Percentiles rank a stretch among this genome's conserved stretches.
phyloP scores from a whole-genome alignment of 1,284 basidiomycete genomes.

The Apiotrichum sp. region DNA sequence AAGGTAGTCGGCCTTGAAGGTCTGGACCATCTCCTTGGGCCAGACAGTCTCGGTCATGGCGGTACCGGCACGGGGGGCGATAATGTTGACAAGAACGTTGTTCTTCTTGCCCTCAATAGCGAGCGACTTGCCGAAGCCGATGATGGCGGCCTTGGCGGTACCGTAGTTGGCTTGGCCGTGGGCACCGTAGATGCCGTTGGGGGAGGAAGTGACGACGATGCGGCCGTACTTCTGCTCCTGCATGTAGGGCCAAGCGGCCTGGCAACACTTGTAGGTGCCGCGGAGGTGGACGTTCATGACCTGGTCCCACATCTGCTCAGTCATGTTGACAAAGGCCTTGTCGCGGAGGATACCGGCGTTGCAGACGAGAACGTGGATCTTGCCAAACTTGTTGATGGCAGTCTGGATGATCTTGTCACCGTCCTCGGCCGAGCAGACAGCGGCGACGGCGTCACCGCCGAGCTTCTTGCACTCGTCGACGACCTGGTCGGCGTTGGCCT shows the following conservation, averaged over 20 bases:
- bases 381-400: constrained; percentile 81
- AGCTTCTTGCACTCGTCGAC: constrained; percentile 80
- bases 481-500: constrained; percentile 74
- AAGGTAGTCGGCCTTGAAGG: constrained; percentile 72
- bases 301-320: constrained; percentile 89
- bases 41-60: constrained; percentile 85
- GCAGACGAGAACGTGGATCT: constrained; percentile 81
- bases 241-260: constrained; percentile 96
- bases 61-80: constrained; percentile 85
- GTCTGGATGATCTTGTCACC: constrained; percentile 84
- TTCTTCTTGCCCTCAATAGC: constrained; percentile 90
- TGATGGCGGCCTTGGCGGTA: constrained; percentile 88
- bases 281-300: constrained; percentile 80
- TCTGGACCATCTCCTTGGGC: constrained; percentile 85
- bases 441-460: constrained; percentile 81
- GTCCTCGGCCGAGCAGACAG: constrained; percentile 76
- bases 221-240: constrained; percentile 95
- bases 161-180: constrained; percentile 84
- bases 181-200: constrained; percentile 91
- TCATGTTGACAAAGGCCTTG: constrained; percentile 84
- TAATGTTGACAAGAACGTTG: constrained; percentile 78
- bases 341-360: constrained; percentile 93
- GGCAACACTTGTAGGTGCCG: constrained; percentile 68
- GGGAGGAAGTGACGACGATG: constrained; percentile 88
- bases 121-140: constrained; percentile 81